These are phyloP conservation scores for Desmodesmus armatus DNA, from an alignment of 139 green algal species.

Conservation along the genomic window DNA sequence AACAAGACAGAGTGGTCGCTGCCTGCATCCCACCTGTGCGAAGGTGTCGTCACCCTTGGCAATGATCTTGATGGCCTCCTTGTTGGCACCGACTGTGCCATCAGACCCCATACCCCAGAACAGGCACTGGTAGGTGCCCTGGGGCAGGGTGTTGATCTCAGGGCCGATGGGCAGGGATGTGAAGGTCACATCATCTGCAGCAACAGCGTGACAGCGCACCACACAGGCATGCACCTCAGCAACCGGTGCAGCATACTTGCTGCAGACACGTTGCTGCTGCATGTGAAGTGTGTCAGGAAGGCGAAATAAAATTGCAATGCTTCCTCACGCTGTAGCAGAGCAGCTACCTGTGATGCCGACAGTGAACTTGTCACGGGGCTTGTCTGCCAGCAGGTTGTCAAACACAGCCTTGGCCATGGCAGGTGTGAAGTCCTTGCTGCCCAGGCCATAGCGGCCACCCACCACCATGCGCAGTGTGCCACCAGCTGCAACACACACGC, in stretches of 20 bases:
- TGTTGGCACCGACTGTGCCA: slow-evolving; percentile 73
- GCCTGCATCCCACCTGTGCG: slow-evolving; percentile 60
- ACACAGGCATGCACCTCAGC: neutral
- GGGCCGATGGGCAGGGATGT: slow-evolving; percentile 42
- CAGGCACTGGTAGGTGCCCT: slow-evolving; percentile 64
- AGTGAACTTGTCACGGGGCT: slow-evolving; percentile 46
- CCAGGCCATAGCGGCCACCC: slow-evolving; percentile 70
- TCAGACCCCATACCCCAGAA: slow-evolving; percentile 74
- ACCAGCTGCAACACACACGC: slow-evolving; percentile 13
- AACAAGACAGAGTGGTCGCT: too few species aligned
- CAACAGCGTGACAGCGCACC: neutral
- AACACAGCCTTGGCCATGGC: slow-evolving; percentile 62
- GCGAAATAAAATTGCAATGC: too few species aligned
- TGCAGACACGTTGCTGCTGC: neutral
- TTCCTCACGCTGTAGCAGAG: too few species aligned
- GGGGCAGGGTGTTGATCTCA: slow-evolving; percentile 57
- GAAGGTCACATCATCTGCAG: slow-evolving; percentile 64
- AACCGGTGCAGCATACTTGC: neutral
- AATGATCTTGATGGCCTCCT: slow-evolving; percentile 75
- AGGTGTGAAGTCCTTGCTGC: slow-evolving; percentile 74
- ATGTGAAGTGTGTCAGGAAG: too few species aligned
- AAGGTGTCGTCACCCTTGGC: slow-evolving; percentile 47
- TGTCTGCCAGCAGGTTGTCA: slow-evolving; percentile 57
- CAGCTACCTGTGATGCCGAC: slow-evolving; percentile 60
- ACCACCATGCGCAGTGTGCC: slow-evolving; percentile 44